phyloP scores from a whole-genome alignment of 1,284 basidiomycete genomes.

The Malassezia restricta region DNA sequence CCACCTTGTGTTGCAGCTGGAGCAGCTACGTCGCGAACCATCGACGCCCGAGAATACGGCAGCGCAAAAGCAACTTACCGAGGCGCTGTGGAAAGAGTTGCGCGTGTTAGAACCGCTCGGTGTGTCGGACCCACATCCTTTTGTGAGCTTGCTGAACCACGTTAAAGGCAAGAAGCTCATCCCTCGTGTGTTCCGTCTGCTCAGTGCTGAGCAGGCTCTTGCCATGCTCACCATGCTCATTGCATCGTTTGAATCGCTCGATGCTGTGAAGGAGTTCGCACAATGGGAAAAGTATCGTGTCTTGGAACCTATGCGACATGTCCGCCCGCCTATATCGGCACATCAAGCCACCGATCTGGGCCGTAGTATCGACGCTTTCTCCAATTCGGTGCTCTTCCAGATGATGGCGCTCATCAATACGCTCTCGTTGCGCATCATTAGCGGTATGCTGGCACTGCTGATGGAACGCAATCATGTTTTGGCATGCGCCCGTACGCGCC shows the following conservation, averaged over 20 bases:
- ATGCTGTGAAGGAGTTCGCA: slow-evolving; percentile 47
- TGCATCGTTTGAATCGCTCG: slow-evolving; percentile 83
- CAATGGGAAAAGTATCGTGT: slow-evolving; percentile 16
- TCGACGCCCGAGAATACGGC: slow-evolving; percentile 47
- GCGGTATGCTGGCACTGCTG: slow-evolving; percentile 72
- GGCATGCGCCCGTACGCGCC: slow-evolving; percentile 59
- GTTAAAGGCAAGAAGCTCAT: slow-evolving; percentile 88
- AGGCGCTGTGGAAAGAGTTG: slow-evolving; percentile 62
- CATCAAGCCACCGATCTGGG: slow-evolving; percentile 55
- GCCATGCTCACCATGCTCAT: slow-evolving; percentile 81
- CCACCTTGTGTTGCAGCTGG: slow-evolving; percentile 68
- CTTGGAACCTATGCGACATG: slow-evolving; percentile 6
- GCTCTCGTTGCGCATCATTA: slow-evolving; percentile 67
- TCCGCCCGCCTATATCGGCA: slow-evolving; percentile 7
- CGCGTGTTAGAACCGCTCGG: slow-evolving; percentile 81
- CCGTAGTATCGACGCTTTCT: slow-evolving; percentile 74
- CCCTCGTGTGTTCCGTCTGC: slow-evolving; percentile 74
- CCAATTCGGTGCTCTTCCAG: slow-evolving; percentile 71
- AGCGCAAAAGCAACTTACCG: slow-evolving; percentile 23
- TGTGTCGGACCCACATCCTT: slow-evolving; percentile 91
- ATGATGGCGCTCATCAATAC: slow-evolving; percentile 69
- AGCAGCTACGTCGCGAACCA: slow-evolving; percentile 71
- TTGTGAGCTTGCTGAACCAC: slow-evolving; percentile 77
- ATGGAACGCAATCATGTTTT: slow-evolving; percentile 69
- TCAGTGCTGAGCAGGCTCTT: slow-evolving; percentile 66